Percentiles rank a stretch among this genome's conserved stretches.
Evolutionary conservation across 495 filamentous ascomycete genomes (phyloP).

Genomic region (Xylona heveae): DNA sequence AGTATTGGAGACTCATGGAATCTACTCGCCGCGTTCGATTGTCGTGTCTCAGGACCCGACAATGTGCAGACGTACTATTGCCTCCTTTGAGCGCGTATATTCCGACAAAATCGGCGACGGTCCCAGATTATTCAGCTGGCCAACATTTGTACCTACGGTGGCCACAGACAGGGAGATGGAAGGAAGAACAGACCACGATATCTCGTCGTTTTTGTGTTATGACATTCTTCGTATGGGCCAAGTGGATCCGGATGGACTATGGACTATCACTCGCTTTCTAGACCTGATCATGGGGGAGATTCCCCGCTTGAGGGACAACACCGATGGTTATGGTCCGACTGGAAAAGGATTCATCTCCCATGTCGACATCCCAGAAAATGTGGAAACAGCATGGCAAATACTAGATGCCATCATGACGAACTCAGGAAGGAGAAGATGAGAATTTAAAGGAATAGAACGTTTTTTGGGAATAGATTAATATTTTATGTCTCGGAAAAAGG

Average conservation of each 20-base stretch:
- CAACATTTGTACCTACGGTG: conserved; percentile 13
- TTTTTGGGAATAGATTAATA: too few relatives aligned
- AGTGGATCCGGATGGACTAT: conserved; percentile 5
- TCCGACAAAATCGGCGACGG: conserved; percentile 2
- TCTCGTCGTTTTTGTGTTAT: too few relatives aligned
- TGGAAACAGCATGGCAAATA: not conserved
- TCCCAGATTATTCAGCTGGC: conserved; percentile 14
- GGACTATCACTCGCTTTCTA: conserved; percentile 12
- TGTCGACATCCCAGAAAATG: not conserved
- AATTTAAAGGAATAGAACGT: too few relatives aligned
- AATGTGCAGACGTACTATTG: conserved; percentile 16
- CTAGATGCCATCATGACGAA: too few relatives aligned
- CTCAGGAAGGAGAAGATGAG: too few relatives aligned
- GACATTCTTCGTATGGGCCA: too few relatives aligned
- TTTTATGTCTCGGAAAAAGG: too few relatives aligned
- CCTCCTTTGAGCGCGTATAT: conserved; percentile 16
- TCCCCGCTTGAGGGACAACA: conserved; percentile 17
- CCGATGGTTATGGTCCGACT: conserved; percentile 16
- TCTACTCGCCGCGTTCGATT: conserved; percentile 5
- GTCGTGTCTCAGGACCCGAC: conserved; percentile 20
- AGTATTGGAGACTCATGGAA: conserved; percentile 11
- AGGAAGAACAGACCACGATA: conserved; percentile 6
- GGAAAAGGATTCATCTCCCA: conserved; percentile 15
- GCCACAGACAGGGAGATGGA: not conserved
- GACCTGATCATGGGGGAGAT: conserved; percentile 16